These are phyloP conservation scores for Boletus vinaceobasis DNA, from an alignment of 768 basidiomycete genomes.

Conservation along the genomic window DNA sequence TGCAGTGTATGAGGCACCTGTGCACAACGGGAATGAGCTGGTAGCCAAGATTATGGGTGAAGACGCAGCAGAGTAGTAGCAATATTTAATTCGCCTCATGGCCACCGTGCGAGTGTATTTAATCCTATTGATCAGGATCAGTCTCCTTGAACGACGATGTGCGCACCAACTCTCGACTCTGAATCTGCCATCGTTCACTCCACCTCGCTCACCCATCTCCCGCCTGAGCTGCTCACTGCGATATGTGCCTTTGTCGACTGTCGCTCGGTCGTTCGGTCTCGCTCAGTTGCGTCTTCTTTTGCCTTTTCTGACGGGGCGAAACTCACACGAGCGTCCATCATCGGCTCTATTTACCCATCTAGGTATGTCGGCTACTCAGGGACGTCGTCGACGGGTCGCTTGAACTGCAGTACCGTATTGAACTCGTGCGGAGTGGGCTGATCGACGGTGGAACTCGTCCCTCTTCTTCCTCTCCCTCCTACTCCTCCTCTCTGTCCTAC, in stretches of 20 bases:
- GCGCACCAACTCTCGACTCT: background rate
- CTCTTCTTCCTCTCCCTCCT: no score
- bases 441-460: conserved; percentile 7
- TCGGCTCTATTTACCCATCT: background rate
- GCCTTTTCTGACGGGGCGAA: background rate
- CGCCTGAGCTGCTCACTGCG: conserved; percentile 10
- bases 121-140: background rate
- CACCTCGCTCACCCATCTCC: conserved; percentile 9
- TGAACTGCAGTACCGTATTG: conserved; percentile 38
- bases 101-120: background rate
- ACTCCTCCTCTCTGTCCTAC: no score
- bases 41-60: conserved; percentile 68
- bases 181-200: background rate
- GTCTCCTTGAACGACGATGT: background rate
- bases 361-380: conserved; percentile 23
- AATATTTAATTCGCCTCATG: background rate
- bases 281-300: conserved; percentile 8
- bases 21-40: conserved; percentile 61
- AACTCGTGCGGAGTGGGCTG: conserved; percentile 40
- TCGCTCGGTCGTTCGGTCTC: conserved; percentile 8
- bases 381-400: conserved; percentile 24
- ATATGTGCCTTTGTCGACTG: conserved; percentile 12
- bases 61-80: conserved; percentile 16
- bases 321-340: background rate
- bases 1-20: conserved; percentile 72